These are phyloP conservation scores for Phytophthora pinifolia DNA, from an alignment of 352 stramenopile genomes.

Conservation along the genomic window DNA sequence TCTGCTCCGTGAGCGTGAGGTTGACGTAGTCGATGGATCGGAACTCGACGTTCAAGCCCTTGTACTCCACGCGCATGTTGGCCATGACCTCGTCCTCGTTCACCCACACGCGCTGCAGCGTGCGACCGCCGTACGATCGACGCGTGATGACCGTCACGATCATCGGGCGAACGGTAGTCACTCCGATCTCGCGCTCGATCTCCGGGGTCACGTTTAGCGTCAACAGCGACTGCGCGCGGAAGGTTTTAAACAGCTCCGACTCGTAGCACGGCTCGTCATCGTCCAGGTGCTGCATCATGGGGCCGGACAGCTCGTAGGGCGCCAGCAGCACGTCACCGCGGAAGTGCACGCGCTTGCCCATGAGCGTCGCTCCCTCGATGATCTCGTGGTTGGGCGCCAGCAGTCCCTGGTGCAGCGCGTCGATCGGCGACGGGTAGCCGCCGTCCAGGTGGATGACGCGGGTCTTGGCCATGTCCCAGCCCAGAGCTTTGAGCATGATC, in stretches of 20 bases:
- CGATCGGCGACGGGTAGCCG: conserved; percentile 41
- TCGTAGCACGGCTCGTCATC: conserved; percentile 57
- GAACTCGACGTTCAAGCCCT: conserved; percentile 39
- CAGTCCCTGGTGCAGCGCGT: conserved; percentile 45
- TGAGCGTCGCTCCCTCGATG: conserved; percentile 32
- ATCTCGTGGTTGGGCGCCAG: conserved; percentile 29
- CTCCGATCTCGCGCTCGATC: conserved; percentile 23
- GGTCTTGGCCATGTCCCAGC: conserved; percentile 36
- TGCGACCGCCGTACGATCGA: conserved; percentile 46
- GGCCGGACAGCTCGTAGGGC: conserved; percentile 51
- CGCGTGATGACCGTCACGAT: conserved; percentile 67
- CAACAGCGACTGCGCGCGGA: conserved; percentile 38
- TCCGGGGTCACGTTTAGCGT: conserved; percentile 32
- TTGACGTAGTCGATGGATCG: conserved; percentile 68
- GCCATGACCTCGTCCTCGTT: conserved; percentile 62
- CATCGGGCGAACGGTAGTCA: conserved; percentile 21
- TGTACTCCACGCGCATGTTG: conserved; percentile 45
- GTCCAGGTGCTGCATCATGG: conserved; percentile 75
- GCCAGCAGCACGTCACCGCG: conserved; percentile 48
- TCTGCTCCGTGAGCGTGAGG: conserved; percentile 58
- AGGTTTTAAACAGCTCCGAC: conserved; percentile 51
- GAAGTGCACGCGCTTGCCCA: conserved; percentile 41
- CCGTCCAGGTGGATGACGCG: conserved; percentile 49
- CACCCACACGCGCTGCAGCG: conserved; percentile 58
- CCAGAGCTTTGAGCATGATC: conserved; percentile 36